A percentile compares a stretch with the other conserved stretches of the same genome.
Evolutionary conservation across 345 rosid species (phyloP).

Genomic region (Eucalyptus decipiens): DNA sequence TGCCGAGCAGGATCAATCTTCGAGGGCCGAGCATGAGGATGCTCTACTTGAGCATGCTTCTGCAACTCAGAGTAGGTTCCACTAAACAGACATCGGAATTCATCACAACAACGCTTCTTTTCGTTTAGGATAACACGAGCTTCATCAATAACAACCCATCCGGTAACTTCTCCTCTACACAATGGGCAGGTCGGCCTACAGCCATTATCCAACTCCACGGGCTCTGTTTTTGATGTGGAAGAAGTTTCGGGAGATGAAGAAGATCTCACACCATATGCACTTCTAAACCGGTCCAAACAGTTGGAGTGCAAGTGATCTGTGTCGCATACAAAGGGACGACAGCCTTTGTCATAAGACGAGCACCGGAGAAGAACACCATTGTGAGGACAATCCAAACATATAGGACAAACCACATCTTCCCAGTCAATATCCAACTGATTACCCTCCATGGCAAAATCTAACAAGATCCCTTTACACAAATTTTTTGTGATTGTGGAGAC

Average conservation of each 20-base stretch:
- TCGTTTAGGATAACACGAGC: slow-evolving; percentile 67
- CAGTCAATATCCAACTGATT: slow-evolving; percentile 40
- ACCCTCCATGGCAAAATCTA: slow-evolving; percentile 16
- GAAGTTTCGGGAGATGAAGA: slow-evolving; percentile 28
- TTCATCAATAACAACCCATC: slow-evolving; percentile 67
- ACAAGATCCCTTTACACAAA: background rate
- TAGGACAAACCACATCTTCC: slow-evolving; percentile 83
- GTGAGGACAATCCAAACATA: slow-evolving; percentile 91
- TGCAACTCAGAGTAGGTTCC: slow-evolving; percentile 63
- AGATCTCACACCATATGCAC: slow-evolving; percentile 52
- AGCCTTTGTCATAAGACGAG: slow-evolving; percentile 71
- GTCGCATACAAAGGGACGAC: slow-evolving; percentile 80
- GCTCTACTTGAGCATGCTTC: slow-evolving; percentile 63
- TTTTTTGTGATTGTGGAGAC: background rate
- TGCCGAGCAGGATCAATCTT: slow-evolving; percentile 81
- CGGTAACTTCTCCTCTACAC: slow-evolving; percentile 90
- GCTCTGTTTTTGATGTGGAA: slow-evolving; percentile 9
- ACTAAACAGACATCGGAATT: slow-evolving; percentile 42
- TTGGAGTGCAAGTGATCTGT: slow-evolving; percentile 88
- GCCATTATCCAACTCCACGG: slow-evolving; percentile 22
- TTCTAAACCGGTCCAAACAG: slow-evolving; percentile 80
- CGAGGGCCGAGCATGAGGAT: slow-evolving; percentile 87
- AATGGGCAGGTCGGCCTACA: slow-evolving; percentile 71
- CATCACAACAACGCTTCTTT: slow-evolving; percentile 76
- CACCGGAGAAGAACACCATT: slow-evolving; percentile 83